Evolutionary conservation across 2,329 filamentous ascomycete species (phyloP).

Genomic region (Fusarium proliferatum): DNA sequence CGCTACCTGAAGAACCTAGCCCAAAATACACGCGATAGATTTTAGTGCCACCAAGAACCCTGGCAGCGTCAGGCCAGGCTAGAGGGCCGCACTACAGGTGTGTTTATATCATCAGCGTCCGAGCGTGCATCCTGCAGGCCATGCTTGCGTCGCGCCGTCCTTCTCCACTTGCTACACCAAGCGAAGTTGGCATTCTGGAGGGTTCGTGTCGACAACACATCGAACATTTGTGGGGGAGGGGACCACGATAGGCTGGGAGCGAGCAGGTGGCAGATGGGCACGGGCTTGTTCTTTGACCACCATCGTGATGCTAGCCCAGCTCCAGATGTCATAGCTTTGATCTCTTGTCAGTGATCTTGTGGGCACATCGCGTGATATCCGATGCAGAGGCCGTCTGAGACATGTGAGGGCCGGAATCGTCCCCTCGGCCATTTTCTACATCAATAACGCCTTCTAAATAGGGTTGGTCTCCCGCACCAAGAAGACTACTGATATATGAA

Average conservation of each 20-base stretch:
- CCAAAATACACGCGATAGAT: conserved; percentile 25
- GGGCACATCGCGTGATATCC: conserved; percentile 28
- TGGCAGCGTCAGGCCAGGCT: conserved; percentile 11
- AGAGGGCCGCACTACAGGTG: conserved; percentile 7
- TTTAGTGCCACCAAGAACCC: conserved; percentile 23
- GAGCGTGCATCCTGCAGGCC: conserved; percentile 44
- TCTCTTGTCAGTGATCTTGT: conserved; percentile 24
- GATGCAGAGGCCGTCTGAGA: conserved; percentile 5
- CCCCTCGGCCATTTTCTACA: neutral
- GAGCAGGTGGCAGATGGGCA: conserved; percentile 10
- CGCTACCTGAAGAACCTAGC: conserved; percentile 34
- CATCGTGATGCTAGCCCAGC: conserved; percentile 14
- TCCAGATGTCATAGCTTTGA: conserved; percentile 13
- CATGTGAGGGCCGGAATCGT: conserved; percentile 22
- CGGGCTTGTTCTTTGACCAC: conserved; percentile 6
- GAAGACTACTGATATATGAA: neutral
- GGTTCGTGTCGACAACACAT: conserved; percentile 38
- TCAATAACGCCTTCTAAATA: conserved; percentile 14
- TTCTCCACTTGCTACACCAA: conserved; percentile 30
- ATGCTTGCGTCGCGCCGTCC: conserved; percentile 39
- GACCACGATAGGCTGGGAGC: conserved; percentile 13
- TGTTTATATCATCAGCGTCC: conserved; percentile 32
- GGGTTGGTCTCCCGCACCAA: neutral
- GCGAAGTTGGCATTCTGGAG: conserved; percentile 30
- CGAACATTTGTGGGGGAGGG: conserved; percentile 35